Evolutionary conservation across 2,329 filamentous ascomycete genomes (phyloP).

Genomic region (Dactylonectria estremocensis): DNA sequence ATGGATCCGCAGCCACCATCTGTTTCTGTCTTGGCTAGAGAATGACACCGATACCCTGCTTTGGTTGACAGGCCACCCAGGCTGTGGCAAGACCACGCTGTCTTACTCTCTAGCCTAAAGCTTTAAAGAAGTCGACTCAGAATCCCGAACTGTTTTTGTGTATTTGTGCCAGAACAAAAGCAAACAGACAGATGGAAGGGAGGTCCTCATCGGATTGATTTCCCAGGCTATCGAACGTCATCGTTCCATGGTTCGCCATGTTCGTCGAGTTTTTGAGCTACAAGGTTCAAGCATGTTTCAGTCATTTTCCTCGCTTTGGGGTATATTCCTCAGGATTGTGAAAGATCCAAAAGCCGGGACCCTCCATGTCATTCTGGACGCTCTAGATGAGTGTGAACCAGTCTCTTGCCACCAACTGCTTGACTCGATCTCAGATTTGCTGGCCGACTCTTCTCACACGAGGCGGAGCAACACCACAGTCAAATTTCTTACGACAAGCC

Average conservation of each 20-base stretch:
- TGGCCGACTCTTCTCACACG: slow-evolving; percentile 29
- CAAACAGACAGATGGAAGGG: slow-evolving; percentile 53
- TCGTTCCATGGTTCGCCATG: slow-evolving; percentile 51
- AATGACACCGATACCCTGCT: slow-evolving; percentile 49
- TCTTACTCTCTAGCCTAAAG: slow-evolving; percentile 53
- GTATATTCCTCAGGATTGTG: slow-evolving; percentile 51
- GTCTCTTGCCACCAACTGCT: slow-evolving; percentile 46
- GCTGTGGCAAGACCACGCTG: slow-evolving; percentile 56
- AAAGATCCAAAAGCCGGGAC: slow-evolving; percentile 48
- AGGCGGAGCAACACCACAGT: slow-evolving; percentile 39
- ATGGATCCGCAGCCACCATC: slow-evolving; percentile 52
- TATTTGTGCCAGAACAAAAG: slow-evolving; percentile 56
- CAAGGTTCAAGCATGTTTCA: slow-evolving; percentile 50
- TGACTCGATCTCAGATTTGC: slow-evolving; percentile 41
- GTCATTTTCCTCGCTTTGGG: slow-evolving; percentile 55
- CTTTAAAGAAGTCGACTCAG: slow-evolving; percentile 35
- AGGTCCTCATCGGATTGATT: slow-evolving; percentile 54
- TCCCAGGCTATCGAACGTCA: slow-evolving; percentile 53
- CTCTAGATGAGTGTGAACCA: slow-evolving; percentile 57
- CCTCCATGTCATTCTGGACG: slow-evolving; percentile 55
- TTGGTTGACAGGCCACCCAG: slow-evolving; percentile 56
- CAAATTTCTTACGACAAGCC: slow-evolving; percentile 54
- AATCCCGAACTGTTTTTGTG: slow-evolving; percentile 46
- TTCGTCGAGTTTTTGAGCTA: slow-evolving; percentile 50
- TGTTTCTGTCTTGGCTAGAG: slow-evolving; percentile 51